Base-by-base conservation (phyloP, 306 rosid species). In the Vigna nakashimae region DNA sequence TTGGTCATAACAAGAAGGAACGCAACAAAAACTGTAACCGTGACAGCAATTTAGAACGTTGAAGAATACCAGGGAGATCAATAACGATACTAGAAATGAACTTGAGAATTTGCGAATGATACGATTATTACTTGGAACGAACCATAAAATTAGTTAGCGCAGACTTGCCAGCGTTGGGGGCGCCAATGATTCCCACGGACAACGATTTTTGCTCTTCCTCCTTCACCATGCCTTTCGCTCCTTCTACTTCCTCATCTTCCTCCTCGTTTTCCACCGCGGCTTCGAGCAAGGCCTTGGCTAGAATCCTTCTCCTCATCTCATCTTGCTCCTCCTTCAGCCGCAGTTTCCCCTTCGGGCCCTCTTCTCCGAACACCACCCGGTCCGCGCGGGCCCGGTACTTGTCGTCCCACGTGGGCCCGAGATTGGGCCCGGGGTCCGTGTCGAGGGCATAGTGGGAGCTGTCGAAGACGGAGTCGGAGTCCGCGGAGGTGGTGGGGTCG, bases 101-200 rank as follows among this genome's bases (percentile, higher is more conserved):
- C 5, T 8, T 45, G 6, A 53, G 24, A 30, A 52, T 9, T 5
- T 15, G 18, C 20, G 56, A 46, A 16, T 15, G 70, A 74, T 36
- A 34, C 16, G 48, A 59, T 5, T 59, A 28, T 12, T 59, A 7
- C 6, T 59, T 8, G 14, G 7, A 63, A 75, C 84, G 16, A 65
- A 94, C 98, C 98, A 94, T 84, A 50, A 20, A 89, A 81, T 94
- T 94, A 7, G 97, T 92, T n/a, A 94, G 88, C 0, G 97, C 92
- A 49, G 97, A 94, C 78, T 94, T 94, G 50, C 98, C 98, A 18
- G 97, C 98, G 80, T 94, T 94, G 14, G 98, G 98, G 1, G 97
- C 98, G 18, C 98, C 97, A 3, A 94, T 88, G 38, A 94, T 90
- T 73, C 98, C 98, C 3, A 94, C 98, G 0, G 95, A 80, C 80